Conservation (phyloP, 1,284 basidiomycete genomes). For the Naganishia cerealis region DNA sequence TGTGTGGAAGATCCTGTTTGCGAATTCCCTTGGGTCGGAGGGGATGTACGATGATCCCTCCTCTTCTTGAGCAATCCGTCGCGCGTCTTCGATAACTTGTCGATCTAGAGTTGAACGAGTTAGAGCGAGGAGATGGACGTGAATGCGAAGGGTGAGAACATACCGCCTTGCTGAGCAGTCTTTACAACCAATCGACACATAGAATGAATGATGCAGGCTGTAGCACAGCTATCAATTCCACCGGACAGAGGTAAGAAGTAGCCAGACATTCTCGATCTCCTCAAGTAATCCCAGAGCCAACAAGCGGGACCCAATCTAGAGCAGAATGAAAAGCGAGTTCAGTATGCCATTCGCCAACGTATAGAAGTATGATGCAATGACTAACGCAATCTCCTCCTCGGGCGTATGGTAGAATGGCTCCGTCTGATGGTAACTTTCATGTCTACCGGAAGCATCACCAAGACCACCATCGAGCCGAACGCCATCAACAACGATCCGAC, state of each 20-base stretch:
- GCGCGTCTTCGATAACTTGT: constrained; percentile 86
- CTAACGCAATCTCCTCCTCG: constrained; percentile 96
- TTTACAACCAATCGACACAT: constrained; percentile 90
- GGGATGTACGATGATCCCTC: constrained; percentile 79
- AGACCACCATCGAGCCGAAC: constrained; percentile 64
- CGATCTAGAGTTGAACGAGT: constrained; percentile 59
- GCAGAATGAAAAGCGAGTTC: constrained; percentile 1
- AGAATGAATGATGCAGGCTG: constrained; percentile 88
- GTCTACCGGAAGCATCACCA: constrained; percentile 67
- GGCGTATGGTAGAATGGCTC: constrained; percentile 69
- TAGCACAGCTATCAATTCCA: constrained; percentile 97
- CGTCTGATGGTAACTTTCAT: constrained; percentile 64
- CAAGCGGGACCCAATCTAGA: constrained; percentile 88
- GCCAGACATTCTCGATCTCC: constrained; percentile 87
- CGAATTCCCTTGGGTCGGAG: constrained; percentile 80
- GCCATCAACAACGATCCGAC: constrained; percentile 61
- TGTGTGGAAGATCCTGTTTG: constrained; percentile 85
- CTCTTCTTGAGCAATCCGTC: constrained; percentile 81
- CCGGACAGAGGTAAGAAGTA: constrained; percentile 96
- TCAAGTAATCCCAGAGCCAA: constrained; percentile 98
- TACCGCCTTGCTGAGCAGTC: constrained; percentile 70
- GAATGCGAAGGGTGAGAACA: constrained; percentile 35
- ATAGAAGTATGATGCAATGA: constrained; percentile 36
- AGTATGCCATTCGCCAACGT: neutral
- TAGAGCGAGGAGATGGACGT: neutral